Evolutionary conservation across 2,329 filamentous ascomycete species (phyloP).

Genomic region (Coniochaeta ligniaria): DNA sequence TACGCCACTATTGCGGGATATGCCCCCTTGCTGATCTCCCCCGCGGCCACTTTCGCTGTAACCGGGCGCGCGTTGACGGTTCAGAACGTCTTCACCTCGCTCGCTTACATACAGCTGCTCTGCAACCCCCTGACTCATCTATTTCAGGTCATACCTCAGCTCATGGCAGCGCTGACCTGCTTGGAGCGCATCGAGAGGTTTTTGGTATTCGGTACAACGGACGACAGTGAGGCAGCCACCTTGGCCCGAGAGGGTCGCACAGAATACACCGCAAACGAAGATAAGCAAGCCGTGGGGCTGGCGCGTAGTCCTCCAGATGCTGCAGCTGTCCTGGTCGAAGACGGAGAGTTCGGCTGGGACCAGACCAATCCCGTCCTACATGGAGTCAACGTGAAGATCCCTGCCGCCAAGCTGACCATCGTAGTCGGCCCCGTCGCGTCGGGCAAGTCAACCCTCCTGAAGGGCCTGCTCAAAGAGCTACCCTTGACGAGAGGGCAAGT

Average conservation of each 20-base stretch:
- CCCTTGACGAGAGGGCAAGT: slow-evolving; percentile 12
- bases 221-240: background rate
- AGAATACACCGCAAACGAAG: background rate
- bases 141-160: background rate
- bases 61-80: background rate
- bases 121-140: background rate
- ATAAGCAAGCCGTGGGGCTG: background rate
- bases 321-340: background rate
- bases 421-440: slow-evolving; percentile 26
- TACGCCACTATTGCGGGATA: background rate
- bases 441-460: slow-evolving; percentile 26
- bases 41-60: slow-evolving; percentile 2
- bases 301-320: background rate
- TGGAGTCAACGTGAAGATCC: slow-evolving; percentile 3
- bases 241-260: background rate
- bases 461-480: slow-evolving; percentile 21
- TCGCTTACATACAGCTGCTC: background rate
- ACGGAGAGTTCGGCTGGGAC: background rate
- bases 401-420: slow-evolving; percentile 11
- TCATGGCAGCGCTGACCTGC: background rate
- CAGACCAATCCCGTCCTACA: background rate
- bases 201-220: slow-evolving; percentile 13
- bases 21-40: slow-evolving; percentile 6
- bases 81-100: background rate
- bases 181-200: slow-evolving; percentile 9